Percentiles rank a stretch among this genome's conserved stretches.
Evolutionary conservation across 345 rosid species (phyloP).

Genomic region (Hypericum perforatum): DNA sequence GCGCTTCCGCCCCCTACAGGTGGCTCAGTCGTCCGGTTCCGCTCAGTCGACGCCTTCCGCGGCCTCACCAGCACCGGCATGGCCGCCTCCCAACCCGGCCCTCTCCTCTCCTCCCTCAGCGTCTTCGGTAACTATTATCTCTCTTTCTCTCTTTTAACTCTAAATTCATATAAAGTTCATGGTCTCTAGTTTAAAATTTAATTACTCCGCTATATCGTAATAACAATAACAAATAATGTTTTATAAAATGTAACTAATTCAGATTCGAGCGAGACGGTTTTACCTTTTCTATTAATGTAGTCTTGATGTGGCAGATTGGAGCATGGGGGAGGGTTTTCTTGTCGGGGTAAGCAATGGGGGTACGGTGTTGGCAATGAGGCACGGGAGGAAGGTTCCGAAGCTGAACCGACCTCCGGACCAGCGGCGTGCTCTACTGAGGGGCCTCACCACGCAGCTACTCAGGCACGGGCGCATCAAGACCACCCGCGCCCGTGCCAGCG

Average conservation of each 20-base stretch:
- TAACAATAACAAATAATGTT: too few species aligned
- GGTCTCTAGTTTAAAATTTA: not conserved
- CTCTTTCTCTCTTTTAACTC: not conserved
- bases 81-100: slow-evolving; percentile 41
- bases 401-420: slow-evolving; percentile 93
- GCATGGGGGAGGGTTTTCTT: slow-evolving; percentile 19
- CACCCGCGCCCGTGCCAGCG: slow-evolving; percentile 81
- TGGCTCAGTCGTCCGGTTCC: slow-evolving; percentile 27
- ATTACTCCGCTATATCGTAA: not conserved
- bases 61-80: slow-evolving; percentile 22
- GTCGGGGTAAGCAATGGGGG: slow-evolving; percentile 38
- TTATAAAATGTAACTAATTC: too few species aligned
- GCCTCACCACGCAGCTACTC: slow-evolving; percentile 88
- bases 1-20: slow-evolving; percentile 29
- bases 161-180: not conserved
- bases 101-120: slow-evolving; percentile 42
- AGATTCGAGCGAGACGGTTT: too few species aligned
- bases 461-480: slow-evolving; percentile 87
- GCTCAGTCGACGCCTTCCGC: slow-evolving; percentile 13
- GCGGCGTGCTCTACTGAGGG: slow-evolving; percentile 68
- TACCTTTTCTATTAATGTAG: too few species aligned
- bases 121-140: slow-evolving; percentile 31
- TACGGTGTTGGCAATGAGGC: slow-evolving; percentile 77
- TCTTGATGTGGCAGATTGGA: slow-evolving; percentile 41
- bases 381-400: slow-evolving; percentile 76